Evolutionary conservation across 139 green algal genomes (phyloP).

Genomic region (Coccomyxa sp.): DNA sequence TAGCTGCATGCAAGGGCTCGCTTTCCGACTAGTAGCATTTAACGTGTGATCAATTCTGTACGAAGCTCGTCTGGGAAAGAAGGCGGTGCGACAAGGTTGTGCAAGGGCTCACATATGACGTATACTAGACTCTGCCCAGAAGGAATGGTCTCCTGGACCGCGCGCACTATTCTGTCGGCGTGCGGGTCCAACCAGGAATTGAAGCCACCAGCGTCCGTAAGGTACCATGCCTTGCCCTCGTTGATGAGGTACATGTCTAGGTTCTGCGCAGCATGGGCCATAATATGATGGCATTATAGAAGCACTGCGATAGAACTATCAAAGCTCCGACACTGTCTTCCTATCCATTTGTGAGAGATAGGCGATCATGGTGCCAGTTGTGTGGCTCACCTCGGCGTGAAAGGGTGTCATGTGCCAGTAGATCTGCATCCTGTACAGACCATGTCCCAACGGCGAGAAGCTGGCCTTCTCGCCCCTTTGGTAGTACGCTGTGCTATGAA

Average conservation of each 20-base stretch:
- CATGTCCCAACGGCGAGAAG: not conserved
- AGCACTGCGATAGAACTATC: not conserved
- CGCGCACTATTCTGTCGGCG: not conserved
- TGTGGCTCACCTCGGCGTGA: not conserved
- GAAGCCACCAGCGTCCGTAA: not conserved
- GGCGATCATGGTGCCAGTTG: too few relatives aligned
- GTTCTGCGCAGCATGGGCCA: not conserved
- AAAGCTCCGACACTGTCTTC: not conserved
- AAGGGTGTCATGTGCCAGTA: not conserved
- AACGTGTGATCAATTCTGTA: too few relatives aligned
- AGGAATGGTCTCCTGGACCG: not conserved
- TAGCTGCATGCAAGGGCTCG: too few relatives aligned
- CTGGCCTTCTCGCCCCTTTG: not conserved
- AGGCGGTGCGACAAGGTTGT: too few relatives aligned
- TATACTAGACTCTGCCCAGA: not conserved
- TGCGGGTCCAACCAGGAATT: not conserved
- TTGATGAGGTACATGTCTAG: not conserved
- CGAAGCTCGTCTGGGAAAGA: too few relatives aligned
- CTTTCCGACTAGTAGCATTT: too few relatives aligned
- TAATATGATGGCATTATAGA: not conserved
- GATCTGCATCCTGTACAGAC: not conserved
- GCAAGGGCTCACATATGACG: not conserved
- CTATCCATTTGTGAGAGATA: not conserved
- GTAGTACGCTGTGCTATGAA: not conserved
- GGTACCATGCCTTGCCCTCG: not conserved